Percentiles rank a stretch among this genome's conserved stretches.
These are phyloP conservation scores for Hura crepitans DNA, from an alignment of 441 rosid genomes.

Conservation along the genomic window DNA sequence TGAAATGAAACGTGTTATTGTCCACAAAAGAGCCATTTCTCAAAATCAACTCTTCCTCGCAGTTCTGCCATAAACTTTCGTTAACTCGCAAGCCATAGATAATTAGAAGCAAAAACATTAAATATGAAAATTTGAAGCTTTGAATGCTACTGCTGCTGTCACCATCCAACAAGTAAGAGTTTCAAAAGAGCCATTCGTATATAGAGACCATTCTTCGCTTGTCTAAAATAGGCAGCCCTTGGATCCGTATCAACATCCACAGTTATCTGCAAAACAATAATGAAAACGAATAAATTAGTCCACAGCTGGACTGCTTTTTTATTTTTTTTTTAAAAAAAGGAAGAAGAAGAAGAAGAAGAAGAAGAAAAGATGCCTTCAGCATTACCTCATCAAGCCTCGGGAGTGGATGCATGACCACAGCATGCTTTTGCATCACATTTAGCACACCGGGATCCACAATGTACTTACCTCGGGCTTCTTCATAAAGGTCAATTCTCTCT, in stretches of 20 bases:
- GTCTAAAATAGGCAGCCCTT: conserved; percentile 95
- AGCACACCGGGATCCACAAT: conserved; percentile 59
- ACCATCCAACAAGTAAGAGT: conserved; percentile 73
- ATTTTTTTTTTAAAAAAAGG: no score
- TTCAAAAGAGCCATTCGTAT: conserved; percentile 91
- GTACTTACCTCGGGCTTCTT: conserved; percentile 90
- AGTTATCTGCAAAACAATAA: conserved; percentile 44
- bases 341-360: no score
- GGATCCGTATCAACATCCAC: conserved; percentile 84
- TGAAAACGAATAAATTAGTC: not conserved
- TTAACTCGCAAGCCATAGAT: no score
- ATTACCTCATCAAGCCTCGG: conserved; percentile 92
- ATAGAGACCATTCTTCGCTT: conserved; percentile 93
- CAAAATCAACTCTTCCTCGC: no score
- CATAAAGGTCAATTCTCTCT: conserved; percentile 76
- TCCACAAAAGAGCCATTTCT: no score
- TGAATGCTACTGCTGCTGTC: conserved; percentile 26
- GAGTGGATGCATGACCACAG: conserved; percentile 93
- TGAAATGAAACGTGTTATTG: no score
- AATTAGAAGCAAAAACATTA: no score
- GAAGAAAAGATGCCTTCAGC: no score
- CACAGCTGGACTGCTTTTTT: not conserved
- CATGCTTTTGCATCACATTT: conserved; percentile 73
- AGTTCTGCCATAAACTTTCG: no score
- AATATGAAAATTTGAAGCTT: no score